Evolutionary conservation across 192 early-diverging fungal species (phyloP).

Genomic region (Entomortierella beljakovae): DNA sequence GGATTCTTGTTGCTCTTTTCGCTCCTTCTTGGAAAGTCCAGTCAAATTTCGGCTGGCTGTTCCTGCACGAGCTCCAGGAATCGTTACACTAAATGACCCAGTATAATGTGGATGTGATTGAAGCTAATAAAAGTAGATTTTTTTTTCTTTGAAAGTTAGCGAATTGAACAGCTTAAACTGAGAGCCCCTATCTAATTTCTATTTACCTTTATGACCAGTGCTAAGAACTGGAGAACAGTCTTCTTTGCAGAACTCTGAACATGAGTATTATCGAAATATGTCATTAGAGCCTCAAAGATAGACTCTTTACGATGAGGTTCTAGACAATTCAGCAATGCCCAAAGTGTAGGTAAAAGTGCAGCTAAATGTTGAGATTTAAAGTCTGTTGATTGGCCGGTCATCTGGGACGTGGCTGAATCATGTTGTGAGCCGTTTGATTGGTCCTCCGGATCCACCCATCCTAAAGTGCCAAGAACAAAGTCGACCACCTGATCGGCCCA

Average conservation of each 20-base stretch:
- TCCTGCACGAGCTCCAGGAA: constrained; percentile 34
- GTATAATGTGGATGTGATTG: constrained; percentile 58
- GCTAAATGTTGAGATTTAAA: constrained; percentile 60
- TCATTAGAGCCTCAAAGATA: constrained; percentile 52
- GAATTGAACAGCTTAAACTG: background rate
- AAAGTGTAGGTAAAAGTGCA: constrained; percentile 60
- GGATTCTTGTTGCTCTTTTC: constrained; percentile 33
- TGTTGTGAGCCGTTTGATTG: background rate
- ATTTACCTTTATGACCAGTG: constrained; percentile 39
- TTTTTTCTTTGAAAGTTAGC: no score
- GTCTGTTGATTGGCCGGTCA: constrained; percentile 52
- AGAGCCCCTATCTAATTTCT: background rate
- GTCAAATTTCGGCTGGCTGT: background rate
- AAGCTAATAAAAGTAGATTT: background rate
- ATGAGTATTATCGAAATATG: constrained; percentile 20
- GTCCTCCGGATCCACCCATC: constrained; percentile 39
- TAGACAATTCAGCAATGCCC: constrained; percentile 64
- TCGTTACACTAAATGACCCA: constrained; percentile 46
- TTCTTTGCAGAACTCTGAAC: constrained; percentile 39
- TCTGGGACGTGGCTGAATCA: constrained; percentile 5
- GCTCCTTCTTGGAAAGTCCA: constrained; percentile 23
- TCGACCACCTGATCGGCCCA: constrained; percentile 68
- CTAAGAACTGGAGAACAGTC: constrained; percentile 36
- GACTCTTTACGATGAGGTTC: constrained; percentile 32
- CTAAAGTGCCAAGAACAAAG: constrained; percentile 66